Base-by-base conservation (phyloP, 139 green algal species). In the Chara braunii region DNA sequence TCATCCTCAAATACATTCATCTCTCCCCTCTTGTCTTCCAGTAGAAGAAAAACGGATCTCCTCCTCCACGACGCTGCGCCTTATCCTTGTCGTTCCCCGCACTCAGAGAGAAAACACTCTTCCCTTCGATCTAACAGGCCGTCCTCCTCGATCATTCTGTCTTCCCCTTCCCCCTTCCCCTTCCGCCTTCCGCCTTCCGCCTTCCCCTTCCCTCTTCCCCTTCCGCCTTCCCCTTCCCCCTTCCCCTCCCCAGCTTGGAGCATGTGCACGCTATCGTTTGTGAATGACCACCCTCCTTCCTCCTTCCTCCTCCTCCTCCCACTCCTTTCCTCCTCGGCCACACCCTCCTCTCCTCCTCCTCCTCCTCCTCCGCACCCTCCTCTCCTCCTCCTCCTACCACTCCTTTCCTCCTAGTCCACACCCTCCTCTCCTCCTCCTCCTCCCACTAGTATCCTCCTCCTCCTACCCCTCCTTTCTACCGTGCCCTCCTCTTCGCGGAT, bases 241-340 rank as follows among this genome's bases (percentile, higher is more conserved):
- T 48, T 18, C 40, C 40, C 18, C 40, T 48, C 40, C 40, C 40
- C 18, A 18, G 18, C 40, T 18, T 18, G 18, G n/a, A 42, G 51
- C 18, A 18, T 48, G 40, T 48, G 40, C 18, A 18, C 18, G 40
- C 18, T 57, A 30, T 51, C 29, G 12, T 57, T 7, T 4, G 14
- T 23, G 24, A 23, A 23, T 37, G 23, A 23, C 43, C 43, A 23
- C 43, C 24, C 26, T 52, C 4, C 43, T 5, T 23, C 23, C 53
- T 18, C 35, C 29, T 9, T 62, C 52, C 7, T 26, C 55, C 52
- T 61, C 7, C 2, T 35, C 11, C 52, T 60, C 53, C 53, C 53
- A 9, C 14, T 62, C 36, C 53, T 37, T 53, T 31, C 7, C 2
- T 31, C 28, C 22, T 11, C 9, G 12, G 3, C 8, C 37, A 31